Conservation (phyloP, 371 early-diverging fungal species). For the Rhizomucor pusillus region DNA sequence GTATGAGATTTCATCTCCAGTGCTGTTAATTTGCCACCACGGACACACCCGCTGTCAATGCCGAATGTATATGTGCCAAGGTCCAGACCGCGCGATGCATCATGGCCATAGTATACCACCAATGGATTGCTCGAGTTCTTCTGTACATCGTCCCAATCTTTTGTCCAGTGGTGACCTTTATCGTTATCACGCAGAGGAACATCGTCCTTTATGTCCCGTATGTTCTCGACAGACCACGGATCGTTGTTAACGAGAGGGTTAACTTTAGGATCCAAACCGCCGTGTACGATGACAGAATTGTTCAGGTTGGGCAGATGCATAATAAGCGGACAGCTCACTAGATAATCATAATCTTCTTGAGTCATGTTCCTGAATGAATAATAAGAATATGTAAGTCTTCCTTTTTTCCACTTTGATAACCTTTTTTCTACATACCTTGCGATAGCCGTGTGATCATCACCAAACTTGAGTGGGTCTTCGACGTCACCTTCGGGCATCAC, state of each 20-base stretch:
- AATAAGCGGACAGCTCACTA: conserved; percentile 59
- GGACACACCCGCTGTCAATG: conserved; percentile 69
- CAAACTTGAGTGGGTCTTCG: conserved; percentile 38
- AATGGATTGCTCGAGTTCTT: conserved; percentile 14
- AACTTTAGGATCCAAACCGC: conserved; percentile 59
- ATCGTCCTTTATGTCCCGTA: conserved; percentile 55
- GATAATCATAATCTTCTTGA: conserved; percentile 52
- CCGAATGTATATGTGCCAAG: conserved; percentile 56
- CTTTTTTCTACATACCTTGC: conserved; percentile 32
- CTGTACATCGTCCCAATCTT: conserved; percentile 42
- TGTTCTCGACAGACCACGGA: conserved; percentile 57
- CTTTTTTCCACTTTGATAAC: too few relatives aligned
- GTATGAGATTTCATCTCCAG: conserved; percentile 33
- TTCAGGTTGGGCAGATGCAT: conserved; percentile 53
- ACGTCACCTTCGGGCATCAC: conserved; percentile 36
- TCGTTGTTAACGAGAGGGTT: conserved; percentile 38
- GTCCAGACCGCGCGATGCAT: conserved; percentile 58
- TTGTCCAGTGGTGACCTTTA: conserved; percentile 51
- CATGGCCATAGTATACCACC: conserved; percentile 67
- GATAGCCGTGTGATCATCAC: conserved; percentile 37
- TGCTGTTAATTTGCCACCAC: conserved; percentile 60
- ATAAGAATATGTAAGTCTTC: too few relatives aligned
- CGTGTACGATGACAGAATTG: conserved; percentile 64
- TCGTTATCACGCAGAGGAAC: conserved; percentile 30
- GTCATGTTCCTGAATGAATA: conserved; percentile 38